Base-by-base conservation (phyloP, 768 basidiomycete species). In the Heimioporus sp. region DNA sequence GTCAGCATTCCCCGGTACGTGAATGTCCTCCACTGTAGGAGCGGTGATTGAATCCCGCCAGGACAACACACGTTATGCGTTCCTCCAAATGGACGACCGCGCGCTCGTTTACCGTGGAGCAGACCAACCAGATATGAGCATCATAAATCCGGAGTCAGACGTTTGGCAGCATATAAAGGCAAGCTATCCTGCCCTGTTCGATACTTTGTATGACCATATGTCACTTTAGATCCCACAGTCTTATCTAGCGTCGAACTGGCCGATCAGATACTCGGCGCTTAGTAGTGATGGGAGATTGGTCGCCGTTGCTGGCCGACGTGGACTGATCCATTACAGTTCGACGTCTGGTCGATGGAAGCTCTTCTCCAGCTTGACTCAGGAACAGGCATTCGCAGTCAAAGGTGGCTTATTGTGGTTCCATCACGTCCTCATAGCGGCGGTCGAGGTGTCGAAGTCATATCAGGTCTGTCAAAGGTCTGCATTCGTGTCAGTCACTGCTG, bases 161-260 rank as follows among this genome's bases (percentile, higher is more conserved):
- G 95, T 98, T 16, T 98, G 96, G 95, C 93, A 98, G 60, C 89
- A 90, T 71, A 88, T 98, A 68, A 96, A 95, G 81, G 92, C 81
- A 57, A 46, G 58, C 60, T 17, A 16, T 46, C 12, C 40, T 43
- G 46, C 24, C 16, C 59, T 48, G 51, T 48, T 35, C 17, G 38
- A 11, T 19, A 5, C 28, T 28, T 47, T 36, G 28, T 16, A 21
- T 11, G 10, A 12, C 45, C 19, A 20, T 20, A 10, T 31, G 4
- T 53, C 42, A n/a, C 43, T 55, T 59, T 46, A 97, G 93, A 83
- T 98, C 17, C 97, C 97, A 2, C 82, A 87, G 61, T 72, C 74
- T n/a, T 99, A 98, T 69, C 73, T 98, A 39, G 80, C 91, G 2
- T 79, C 83, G 10, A 96, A 98, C 59, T 96, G 95, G 90, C 97